Base-by-base conservation (phyloP, 2,329 filamentous ascomycete species). In the Fusarium irregulare region DNA sequence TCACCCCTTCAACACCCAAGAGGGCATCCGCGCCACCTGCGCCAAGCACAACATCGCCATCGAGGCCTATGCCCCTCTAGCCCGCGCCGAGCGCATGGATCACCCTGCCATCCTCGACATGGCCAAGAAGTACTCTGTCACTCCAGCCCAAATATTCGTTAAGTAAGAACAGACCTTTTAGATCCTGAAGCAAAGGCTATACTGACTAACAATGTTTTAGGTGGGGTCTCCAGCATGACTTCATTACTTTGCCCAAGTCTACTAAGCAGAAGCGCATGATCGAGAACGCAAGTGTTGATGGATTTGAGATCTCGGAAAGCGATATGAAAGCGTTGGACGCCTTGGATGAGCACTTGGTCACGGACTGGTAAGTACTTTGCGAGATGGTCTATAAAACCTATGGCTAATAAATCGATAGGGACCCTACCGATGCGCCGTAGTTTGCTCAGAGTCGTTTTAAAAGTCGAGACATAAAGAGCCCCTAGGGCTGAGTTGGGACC, bases 61-160 rank as follows among this genome's bases (percentile, higher is more conserved):
- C 3, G 89, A 96, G 79, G 93, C 93, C 0, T 97, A 96, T 71
- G 92, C 92, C 9, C 93, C 93, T 8, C 85, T 96, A 4, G 92
- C 89, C 5, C 85, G 91, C 53, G 92, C 88, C 1, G 83, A 91
- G 79, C 85, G 91, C 20, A 91, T 96, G 86, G 85, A 83, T 49
- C 87, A 96, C 72, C 87, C 88, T 0, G 86, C 83, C 3, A 87
- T 96, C 68, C 78, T 85, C 4, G 78, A 83, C 16, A 76, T 96
- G 27, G 84, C 91, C 6, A 84, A 86, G 74, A 91, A 92, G 77
- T 93, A 96, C 79, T 80, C 78, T 0, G 93, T 90, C 77, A 90
- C 89, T 0, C 87, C 90, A 2, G 92, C 89, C 6, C 93, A 96
- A 78, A 81, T 97, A 37, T 81, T 96, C 77, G 85, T 97, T 48